Percentiles rank a stretch among this genome's conserved stretches.
Conservation (phyloP, 805 yeast species). For the Candida nitratophila region DNA sequence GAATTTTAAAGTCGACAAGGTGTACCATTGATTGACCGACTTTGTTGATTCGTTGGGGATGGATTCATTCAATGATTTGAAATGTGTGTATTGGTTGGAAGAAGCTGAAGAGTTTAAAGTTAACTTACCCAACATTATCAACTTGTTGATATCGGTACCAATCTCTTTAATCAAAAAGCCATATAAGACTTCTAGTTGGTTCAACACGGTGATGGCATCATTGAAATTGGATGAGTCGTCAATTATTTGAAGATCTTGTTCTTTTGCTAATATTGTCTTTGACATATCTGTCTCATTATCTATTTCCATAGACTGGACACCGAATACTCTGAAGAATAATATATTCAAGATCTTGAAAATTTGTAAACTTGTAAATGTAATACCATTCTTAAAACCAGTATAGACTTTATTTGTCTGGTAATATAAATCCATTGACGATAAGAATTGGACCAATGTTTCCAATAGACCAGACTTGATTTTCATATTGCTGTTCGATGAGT, state of each 20-base stretch:
- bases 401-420: constrained; percentile 22
- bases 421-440: constrained; percentile 23
- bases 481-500: constrained; percentile 7
- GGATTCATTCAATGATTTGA: constrained; percentile 14
- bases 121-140: constrained; percentile 23
- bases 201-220: constrained; percentile 15
- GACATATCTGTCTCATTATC: neutral
- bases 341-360: constrained; percentile 20
- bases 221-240: constrained; percentile 7
- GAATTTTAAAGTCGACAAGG: constrained; percentile 20
- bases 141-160: constrained; percentile 26
- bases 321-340: constrained; percentile 18
- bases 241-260: neutral
- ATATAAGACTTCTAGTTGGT: constrained; percentile 24
- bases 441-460: constrained; percentile 23
- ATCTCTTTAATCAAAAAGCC: constrained; percentile 21
- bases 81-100: constrained; percentile 7
- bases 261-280: neutral
- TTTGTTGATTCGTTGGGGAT: constrained; percentile 7
- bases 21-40: constrained; percentile 19
- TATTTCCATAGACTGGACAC: constrained; percentile 3
- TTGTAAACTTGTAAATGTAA: constrained; percentile 23
- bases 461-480: constrained; percentile 19
- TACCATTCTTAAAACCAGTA: constrained; percentile 13
- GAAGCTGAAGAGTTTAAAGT: neutral